These are phyloP conservation scores for Trichomonas vaginalis DNA, from an alignment of 208 protist species.

Conservation along the genomic window DNA sequence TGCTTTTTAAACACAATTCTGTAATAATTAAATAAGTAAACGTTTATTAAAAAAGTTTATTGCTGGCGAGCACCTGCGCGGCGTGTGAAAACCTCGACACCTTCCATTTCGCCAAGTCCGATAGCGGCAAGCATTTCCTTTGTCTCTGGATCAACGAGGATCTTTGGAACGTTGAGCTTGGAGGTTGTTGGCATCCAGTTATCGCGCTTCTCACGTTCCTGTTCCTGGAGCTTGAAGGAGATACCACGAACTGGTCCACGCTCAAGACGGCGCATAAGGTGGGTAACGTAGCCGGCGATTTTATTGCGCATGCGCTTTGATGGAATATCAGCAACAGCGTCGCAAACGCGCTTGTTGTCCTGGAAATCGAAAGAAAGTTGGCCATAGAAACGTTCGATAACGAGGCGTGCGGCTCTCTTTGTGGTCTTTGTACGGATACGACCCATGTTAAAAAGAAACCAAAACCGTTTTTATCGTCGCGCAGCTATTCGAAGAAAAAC, in stretches of 20 bases:
- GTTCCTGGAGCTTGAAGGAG: constrained; percentile 99
- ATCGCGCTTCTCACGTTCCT: constrained; percentile 98
- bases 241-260: constrained; percentile 94
- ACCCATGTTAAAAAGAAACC: constrained; percentile 50
- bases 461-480: background rate
- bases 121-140: constrained; percentile 33
- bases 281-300: constrained; percentile 92
- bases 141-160: constrained; percentile 30
- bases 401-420: constrained; percentile 90
- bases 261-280: constrained; percentile 9
- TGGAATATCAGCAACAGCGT: constrained; percentile 89
- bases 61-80: background rate
- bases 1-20: too few species aligned
- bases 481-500: too few species aligned
- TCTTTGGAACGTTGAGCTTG: constrained; percentile 37
- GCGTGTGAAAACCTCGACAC: background rate
- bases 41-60: background rate
- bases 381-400: constrained; percentile 99
- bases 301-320: constrained; percentile 99
- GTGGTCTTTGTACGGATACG: constrained; percentile 99
- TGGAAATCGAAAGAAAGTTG: constrained; percentile 96
- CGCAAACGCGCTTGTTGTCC: constrained; percentile 83
- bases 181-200: constrained; percentile 92
- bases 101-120: constrained; percentile 25
- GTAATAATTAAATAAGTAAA: too few species aligned